Evolutionary conservation across 2,329 filamentous ascomycete species (phyloP).

Genomic region (Truncatella angustata): DNA sequence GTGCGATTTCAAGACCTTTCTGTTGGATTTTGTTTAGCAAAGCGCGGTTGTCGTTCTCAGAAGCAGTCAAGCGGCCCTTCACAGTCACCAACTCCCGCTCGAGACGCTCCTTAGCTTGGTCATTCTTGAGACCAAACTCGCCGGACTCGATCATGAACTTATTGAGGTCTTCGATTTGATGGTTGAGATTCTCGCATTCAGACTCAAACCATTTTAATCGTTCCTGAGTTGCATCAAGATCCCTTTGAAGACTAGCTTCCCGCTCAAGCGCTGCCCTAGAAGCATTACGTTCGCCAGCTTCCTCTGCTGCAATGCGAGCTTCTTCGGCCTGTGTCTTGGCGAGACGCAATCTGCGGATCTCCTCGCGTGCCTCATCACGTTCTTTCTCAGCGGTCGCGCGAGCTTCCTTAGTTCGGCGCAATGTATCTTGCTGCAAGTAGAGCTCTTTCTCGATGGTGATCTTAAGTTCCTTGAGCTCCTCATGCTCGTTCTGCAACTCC

Average conservation of each 20-base stretch:
- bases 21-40: conserved; percentile 97
- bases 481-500: conserved; percentile 79
- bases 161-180: conserved; percentile 81
- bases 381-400: conserved; percentile 78
- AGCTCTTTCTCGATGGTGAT: conserved; percentile 98
- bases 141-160: conserved; percentile 86
- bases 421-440: conserved; percentile 89
- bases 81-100: conserved; percentile 89
- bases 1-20: conserved; percentile 93
- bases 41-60: conserved; percentile 92
- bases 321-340: conserved; percentile 85
- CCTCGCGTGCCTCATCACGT: conserved; percentile 82
- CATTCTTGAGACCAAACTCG: conserved; percentile 83
- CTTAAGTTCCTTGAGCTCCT: conserved; percentile 86
- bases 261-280: conserved; percentile 76
- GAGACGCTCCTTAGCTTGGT: conserved; percentile 90
- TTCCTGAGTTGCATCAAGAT: conserved; percentile 76
- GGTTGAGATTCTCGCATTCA: conserved; percentile 73
- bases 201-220: conserved; percentile 76
- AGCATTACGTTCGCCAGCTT: conserved; percentile 76
- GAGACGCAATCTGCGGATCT: conserved; percentile 78
- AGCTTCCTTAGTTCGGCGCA: conserved; percentile 81
- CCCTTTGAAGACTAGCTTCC: conserved; percentile 72
- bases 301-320: conserved; percentile 78
- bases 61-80: conserved; percentile 84